These are phyloP conservation scores for Hyaloscypha variabilis DNA, from an alignment of 495 filamentous ascomycete genomes.

Conservation along the genomic window DNA sequence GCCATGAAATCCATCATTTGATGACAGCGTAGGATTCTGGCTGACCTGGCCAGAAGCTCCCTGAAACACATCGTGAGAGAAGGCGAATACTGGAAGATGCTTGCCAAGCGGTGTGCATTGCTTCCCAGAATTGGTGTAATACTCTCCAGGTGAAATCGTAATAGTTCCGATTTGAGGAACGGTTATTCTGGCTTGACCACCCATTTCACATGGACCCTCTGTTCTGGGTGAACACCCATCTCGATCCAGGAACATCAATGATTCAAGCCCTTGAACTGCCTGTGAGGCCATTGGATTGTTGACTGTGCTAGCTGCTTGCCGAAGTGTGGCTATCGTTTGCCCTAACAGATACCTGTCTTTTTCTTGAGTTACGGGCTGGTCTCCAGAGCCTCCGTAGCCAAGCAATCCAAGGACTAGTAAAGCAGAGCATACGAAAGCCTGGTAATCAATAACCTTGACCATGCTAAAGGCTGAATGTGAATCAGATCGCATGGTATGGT, in stretches of 20 bases:
- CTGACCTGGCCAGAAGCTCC: too few relatives aligned
- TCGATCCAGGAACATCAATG: constrained; percentile 5
- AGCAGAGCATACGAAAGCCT: constrained; percentile 14
- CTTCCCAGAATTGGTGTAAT: too few relatives aligned
- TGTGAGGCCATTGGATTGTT: constrained; percentile 20
- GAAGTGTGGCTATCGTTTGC: constrained; percentile 11
- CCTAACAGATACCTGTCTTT: constrained; percentile 8
- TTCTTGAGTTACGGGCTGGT: not conserved
- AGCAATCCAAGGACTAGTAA: constrained; percentile 13
- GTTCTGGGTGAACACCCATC: not conserved
- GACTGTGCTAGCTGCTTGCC: not conserved
- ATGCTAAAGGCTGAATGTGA: constrained; percentile 14
- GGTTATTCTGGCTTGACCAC: not conserved
- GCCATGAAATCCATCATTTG: too few relatives aligned
- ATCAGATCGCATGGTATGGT: constrained; percentile 22
- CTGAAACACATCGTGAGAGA: too few relatives aligned
- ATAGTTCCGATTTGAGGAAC: not conserved
- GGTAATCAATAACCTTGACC: constrained; percentile 20
- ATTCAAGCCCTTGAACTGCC: constrained; percentile 16
- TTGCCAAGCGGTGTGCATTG: too few relatives aligned
- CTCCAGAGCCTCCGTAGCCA: constrained; percentile 5
- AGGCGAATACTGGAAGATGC: too few relatives aligned
- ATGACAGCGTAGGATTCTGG: too few relatives aligned
- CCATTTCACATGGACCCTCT: not conserved
- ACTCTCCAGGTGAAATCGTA: not conserved